These are phyloP conservation scores for Dicorynia guianensis DNA, from an alignment of 306 rosid species.

Conservation along the genomic window DNA sequence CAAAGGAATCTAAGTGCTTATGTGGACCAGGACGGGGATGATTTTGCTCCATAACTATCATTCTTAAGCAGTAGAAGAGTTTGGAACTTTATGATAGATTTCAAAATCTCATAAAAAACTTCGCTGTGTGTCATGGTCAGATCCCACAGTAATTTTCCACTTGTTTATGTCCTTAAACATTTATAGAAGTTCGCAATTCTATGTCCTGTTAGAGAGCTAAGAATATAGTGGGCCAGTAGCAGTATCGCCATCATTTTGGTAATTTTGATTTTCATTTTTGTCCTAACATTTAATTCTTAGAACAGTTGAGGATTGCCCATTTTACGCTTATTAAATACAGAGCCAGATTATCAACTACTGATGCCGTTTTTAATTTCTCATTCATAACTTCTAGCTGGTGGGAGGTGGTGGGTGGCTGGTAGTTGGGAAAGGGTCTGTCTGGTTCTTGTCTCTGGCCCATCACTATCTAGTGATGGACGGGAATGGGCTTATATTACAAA, in stretches of 20 bases:
- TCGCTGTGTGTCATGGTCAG: slow-evolving; percentile 15
- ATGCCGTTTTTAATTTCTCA: slow-evolving; percentile 35
- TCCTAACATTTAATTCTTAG: slow-evolving; percentile 3
- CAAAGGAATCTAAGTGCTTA: slow-evolving; percentile 41
- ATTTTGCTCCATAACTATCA: slow-evolving; percentile 27
- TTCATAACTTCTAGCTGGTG: slow-evolving; percentile 34
- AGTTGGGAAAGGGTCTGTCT: slow-evolving; percentile 37
- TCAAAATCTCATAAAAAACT: slow-evolving; percentile 24
- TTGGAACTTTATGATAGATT: slow-evolving; percentile 12
- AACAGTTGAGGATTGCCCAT: slow-evolving; percentile 4
- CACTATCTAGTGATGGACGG: slow-evolving; percentile 38
- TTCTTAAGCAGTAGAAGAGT: not conserved
- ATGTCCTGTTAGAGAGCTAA: not conserved
- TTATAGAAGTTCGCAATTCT: slow-evolving; percentile 5
- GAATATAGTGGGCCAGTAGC: not conserved
- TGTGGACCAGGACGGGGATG: slow-evolving; percentile 41
- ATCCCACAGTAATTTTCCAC: slow-evolving; percentile 26
- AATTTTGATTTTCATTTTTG: slow-evolving; percentile 27
- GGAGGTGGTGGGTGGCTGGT: slow-evolving; percentile 43
- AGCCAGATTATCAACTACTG: not conserved
- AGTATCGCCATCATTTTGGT: slow-evolving; percentile 34
- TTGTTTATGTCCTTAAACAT: slow-evolving; percentile 2
- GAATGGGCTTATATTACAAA: slow-evolving; percentile 26
- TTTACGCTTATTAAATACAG: slow-evolving; percentile 26
- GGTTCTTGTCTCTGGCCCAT: slow-evolving; percentile 42